Percentiles rank a stretch among this genome's conserved stretches.
phyloP scores from a whole-genome alignment of 257 asterid species.

The Fraxinus cuspidata region DNA sequence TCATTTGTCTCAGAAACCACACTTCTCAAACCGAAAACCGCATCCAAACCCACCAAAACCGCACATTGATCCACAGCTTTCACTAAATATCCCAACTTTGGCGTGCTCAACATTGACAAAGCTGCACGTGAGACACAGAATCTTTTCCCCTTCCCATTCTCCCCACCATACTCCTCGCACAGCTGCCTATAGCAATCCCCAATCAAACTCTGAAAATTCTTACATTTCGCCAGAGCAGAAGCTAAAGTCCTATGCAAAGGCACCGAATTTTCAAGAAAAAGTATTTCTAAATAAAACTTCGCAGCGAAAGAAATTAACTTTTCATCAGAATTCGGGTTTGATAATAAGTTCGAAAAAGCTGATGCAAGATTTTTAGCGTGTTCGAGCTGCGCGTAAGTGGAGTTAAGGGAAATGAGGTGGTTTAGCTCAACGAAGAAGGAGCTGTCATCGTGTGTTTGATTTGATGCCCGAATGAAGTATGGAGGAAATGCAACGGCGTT shows the following conservation, averaged over 20 bases:
- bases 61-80: conserved; percentile 81
- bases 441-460: conserved; percentile 48
- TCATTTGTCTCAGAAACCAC: conserved; percentile 61
- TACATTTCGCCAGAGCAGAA: conserved; percentile 69
- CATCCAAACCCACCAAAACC: conserved; percentile 70
- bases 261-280: conserved; percentile 77
- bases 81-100: conserved; percentile 77
- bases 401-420: conserved; percentile 63
- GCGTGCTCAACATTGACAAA: conserved; percentile 84
- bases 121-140: conserved; percentile 90
- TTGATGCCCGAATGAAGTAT: conserved; percentile 56
- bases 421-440: conserved; percentile 57
- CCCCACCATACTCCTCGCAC: conserved; percentile 69
- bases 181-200: conserved; percentile 58
- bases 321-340: conserved; percentile 45
- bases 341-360: conserved; percentile 53
- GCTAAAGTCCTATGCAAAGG: conserved; percentile 82
- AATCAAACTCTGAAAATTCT: conserved; percentile 45
- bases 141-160: conserved; percentile 54
- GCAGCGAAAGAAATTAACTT: conserved; percentile 48
- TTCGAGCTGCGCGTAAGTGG: conserved; percentile 84
- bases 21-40: conserved; percentile 59
- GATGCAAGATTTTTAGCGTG: conserved; percentile 69
- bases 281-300: conserved; percentile 60
- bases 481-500: conserved; percentile 68